These are phyloP conservation scores for Rhizopus stolonifer DNA, from an alignment of 371 early-diverging fungal species.

Conservation along the genomic window DNA sequence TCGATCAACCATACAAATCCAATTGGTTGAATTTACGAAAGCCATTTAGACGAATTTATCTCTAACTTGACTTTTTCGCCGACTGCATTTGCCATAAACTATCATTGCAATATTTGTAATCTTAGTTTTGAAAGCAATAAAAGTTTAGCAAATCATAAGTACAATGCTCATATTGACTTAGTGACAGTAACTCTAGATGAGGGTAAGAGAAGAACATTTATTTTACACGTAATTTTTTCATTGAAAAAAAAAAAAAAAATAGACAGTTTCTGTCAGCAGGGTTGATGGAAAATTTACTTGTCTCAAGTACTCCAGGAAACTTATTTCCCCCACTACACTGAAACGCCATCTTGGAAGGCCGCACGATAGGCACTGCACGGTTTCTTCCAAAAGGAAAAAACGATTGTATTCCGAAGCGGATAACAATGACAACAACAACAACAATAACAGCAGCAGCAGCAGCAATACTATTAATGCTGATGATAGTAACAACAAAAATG, in stretches of 20 bases:
- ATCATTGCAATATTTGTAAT: constrained; percentile 5
- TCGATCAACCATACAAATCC: too few relatives aligned
- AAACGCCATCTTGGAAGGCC: constrained; percentile 6
- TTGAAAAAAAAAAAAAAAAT: constrained; percentile 5
- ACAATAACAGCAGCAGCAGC: background rate
- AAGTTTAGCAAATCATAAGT: constrained; percentile 11
- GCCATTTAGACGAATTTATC: too few relatives aligned
- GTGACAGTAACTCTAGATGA: constrained; percentile 2
- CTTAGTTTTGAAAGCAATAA: constrained; percentile 6
- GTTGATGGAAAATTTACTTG: constrained; percentile 11
- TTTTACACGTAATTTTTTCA: background rate
- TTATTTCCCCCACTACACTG: constrained; percentile 10
- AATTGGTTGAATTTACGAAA: too few relatives aligned
- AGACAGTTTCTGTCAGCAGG: constrained; percentile 7
- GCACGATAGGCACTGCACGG: constrained; percentile 2
- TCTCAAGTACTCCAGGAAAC: constrained; percentile 7
- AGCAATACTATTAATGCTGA: background rate
- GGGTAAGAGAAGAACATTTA: constrained; percentile 7
- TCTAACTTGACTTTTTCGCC: background rate
- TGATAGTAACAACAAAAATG: constrained; percentile 7
- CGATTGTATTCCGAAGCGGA: constrained; percentile 7
- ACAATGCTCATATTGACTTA: constrained; percentile 6
- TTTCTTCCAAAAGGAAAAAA: constrained; percentile 5
- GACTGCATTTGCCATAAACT: background rate
- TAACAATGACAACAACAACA: constrained; percentile 9